Evolutionary conservation across 2,329 filamentous ascomycete genomes (phyloP).

Genomic region (Saccharata proteae): DNA sequence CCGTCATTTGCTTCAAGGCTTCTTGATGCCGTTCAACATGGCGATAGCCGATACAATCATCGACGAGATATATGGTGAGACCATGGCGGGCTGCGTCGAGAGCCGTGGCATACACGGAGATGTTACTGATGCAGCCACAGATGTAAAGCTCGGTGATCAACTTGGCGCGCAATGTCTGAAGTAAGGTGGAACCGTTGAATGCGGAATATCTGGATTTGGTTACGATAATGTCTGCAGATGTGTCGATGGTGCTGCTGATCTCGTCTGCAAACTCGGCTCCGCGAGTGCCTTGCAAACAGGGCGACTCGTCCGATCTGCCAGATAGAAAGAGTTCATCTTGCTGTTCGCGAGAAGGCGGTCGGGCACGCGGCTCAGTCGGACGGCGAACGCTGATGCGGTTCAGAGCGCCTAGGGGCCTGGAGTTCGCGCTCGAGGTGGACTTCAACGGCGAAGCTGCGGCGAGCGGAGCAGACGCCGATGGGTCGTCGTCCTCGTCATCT

Average conservation of each 20-base stretch:
- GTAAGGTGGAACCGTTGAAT: conserved; percentile 60
- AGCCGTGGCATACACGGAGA: conserved; percentile 83
- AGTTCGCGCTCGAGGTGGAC: conserved; percentile 15
- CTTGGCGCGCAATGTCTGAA: conserved; percentile 68
- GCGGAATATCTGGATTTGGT: conserved; percentile 80
- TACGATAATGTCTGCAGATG: conserved; percentile 40
- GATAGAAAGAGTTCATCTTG: conserved; percentile 36
- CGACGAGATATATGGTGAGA: conserved; percentile 71
- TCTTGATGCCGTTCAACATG: conserved; percentile 55
- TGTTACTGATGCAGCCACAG: conserved; percentile 74
- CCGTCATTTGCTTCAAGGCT: conserved; percentile 58
- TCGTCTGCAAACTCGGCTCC: conserved; percentile 39
- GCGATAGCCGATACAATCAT: conserved; percentile 80
- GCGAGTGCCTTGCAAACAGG: conserved; percentile 31
- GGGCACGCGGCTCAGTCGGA: too few species aligned
- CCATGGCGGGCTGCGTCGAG: conserved; percentile 83
- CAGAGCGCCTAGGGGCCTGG: too few species aligned
- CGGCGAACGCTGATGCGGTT: too few species aligned
- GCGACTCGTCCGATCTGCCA: conserved; percentile 22
- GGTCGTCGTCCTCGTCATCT: conserved; percentile 19
- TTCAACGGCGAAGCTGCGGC: conserved; percentile 1
- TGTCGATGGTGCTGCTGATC: conserved; percentile 38
- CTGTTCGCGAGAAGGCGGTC: too few species aligned
- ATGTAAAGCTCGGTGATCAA: conserved; percentile 84
- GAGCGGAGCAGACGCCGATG: conserved; percentile 3